phyloP scores from a whole-genome alignment of 2,329 filamentous ascomycete genomes.

The Colletotrichum sp. region DNA sequence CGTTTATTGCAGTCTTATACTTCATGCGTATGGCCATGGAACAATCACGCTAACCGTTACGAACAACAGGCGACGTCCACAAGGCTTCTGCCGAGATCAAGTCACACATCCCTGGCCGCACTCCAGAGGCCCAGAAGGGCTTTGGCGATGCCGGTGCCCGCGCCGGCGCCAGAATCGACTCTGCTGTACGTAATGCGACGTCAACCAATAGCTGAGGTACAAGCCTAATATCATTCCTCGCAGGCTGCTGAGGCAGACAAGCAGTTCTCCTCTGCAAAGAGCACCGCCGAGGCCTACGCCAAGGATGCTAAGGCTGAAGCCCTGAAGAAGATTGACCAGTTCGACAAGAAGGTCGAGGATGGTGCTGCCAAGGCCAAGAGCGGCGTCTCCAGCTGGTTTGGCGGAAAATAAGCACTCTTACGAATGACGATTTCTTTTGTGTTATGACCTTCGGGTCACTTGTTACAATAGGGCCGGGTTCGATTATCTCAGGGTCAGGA shows the following conservation, averaged over 20 bases:
- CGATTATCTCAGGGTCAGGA: background rate
- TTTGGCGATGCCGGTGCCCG: conserved; percentile 51
- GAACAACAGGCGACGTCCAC: conserved; percentile 73
- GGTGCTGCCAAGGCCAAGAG: conserved; percentile 83
- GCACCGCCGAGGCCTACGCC: conserved; percentile 61
- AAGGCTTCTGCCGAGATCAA: conserved; percentile 70
- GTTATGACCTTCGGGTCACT: background rate
- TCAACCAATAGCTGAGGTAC: background rate
- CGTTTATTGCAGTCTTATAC: conserved; percentile 27
- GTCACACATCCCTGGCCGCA: conserved; percentile 66
- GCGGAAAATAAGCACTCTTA: conserved; percentile 53
- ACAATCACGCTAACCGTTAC: background rate
- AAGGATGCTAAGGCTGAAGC: conserved; percentile 69
- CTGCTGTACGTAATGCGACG: conserved; percentile 61
- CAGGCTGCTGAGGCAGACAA: conserved; percentile 68
- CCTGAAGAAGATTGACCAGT: conserved; percentile 77
- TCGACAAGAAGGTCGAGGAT: conserved; percentile 82
- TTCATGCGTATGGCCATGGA: background rate
- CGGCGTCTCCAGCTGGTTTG: conserved; percentile 86
- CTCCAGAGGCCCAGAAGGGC: conserved; percentile 68
- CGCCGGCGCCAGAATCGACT: conserved; percentile 71
- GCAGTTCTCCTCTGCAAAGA: conserved; percentile 66
- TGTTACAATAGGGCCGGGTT: background rate
- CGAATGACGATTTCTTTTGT: background rate
- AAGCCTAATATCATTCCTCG: conserved; percentile 23